Base-by-base conservation (phyloP, 2,329 filamentous ascomycete genomes). In the Golovinomyces cichoracearum region DNA sequence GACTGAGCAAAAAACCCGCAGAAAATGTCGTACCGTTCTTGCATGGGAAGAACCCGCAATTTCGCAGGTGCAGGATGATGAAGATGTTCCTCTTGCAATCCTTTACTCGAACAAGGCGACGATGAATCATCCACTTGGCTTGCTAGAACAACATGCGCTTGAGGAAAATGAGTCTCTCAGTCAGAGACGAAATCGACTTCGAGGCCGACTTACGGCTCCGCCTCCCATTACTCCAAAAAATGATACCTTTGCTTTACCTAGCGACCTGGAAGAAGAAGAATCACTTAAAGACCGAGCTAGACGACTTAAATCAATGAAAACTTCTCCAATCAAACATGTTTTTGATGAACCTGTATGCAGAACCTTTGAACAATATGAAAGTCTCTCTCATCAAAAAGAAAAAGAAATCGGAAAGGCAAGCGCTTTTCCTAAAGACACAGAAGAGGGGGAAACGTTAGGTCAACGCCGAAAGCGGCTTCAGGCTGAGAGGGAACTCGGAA, bases 61-160 rank as follows among this genome's bases (percentile, higher is more conserved):
- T 12, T 57, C 60, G 1, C 61, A 58, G 19, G 69, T 68, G 0
- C 75, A 76, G 12, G 68, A 71, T 46, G 84, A 93, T 53, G 83
- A 88, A 48, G 88, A 95, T 56, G 78, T 93, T 1, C 90, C 90
- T 0, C 68, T 98, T 4, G 90, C 80, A 10, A 68, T 95, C 54
- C 69, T 98, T 15, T 83, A 74, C 56, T 76, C 79, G 53, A 68
- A 72, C 25, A 66, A 65, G 38, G 45, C 50, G 0, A 70, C 73
- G 63, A 58, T 77, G 53, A 70, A 76, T 63, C 64, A 76, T 10
- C 81, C 82, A 0, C 62, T 84, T 4, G 83, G 83, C 4, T 63
- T 90, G 49, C 78, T 90, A 68, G 81, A 92, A 59, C 76, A 75
- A 56, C 76, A 83, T 44, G 80, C 92, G 51, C 66, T 90, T 54